Conservation (phyloP, 495 filamentous ascomycete genomes). For the Neurospora cerealis region DNA sequence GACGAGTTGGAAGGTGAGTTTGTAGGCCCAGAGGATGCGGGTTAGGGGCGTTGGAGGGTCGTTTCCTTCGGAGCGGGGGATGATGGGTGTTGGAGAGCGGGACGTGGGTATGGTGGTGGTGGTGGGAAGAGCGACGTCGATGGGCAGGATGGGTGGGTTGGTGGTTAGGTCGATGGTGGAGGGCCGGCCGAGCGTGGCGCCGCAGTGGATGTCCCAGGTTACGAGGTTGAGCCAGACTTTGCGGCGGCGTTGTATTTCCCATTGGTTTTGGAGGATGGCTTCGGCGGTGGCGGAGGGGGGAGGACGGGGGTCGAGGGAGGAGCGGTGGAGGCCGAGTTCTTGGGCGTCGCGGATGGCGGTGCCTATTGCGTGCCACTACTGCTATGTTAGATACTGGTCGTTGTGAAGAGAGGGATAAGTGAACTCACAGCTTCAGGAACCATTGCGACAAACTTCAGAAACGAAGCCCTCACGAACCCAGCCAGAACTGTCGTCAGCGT, state of each 20-base stretch:
- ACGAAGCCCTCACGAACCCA: slow-evolving; percentile 41
- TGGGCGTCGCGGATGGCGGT: slow-evolving; percentile 50
- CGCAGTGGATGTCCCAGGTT: slow-evolving; percentile 51
- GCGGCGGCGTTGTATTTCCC: slow-evolving; percentile 42
- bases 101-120: slow-evolving; percentile 12
- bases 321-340: slow-evolving; percentile 51
- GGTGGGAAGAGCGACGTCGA: slow-evolving; percentile 20
- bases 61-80: slow-evolving; percentile 18
- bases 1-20: slow-evolving; percentile 22
- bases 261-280: slow-evolving; percentile 38
- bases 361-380: slow-evolving; percentile 50
- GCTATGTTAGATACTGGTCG: slow-evolving; percentile 5
- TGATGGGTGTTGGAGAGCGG: slow-evolving; percentile 23
- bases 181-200: slow-evolving; percentile 48
- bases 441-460: slow-evolving; percentile 40
- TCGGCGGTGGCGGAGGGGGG: slow-evolving; percentile 29
- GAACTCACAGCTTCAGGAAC: slow-evolving; percentile 37
- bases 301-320: slow-evolving; percentile 28
- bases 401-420: neutral
- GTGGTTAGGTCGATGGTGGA: slow-evolving; percentile 40
- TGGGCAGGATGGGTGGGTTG: slow-evolving; percentile 28
- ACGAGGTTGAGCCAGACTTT: slow-evolving; percentile 47
- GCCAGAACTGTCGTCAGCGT: slow-evolving; percentile 45
- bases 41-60: slow-evolving; percentile 36
- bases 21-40: slow-evolving; percentile 26